These are phyloP conservation scores for Penicillium sp. DNA, from an alignment of 2,329 filamentous ascomycete genomes.

Conservation along the genomic window DNA sequence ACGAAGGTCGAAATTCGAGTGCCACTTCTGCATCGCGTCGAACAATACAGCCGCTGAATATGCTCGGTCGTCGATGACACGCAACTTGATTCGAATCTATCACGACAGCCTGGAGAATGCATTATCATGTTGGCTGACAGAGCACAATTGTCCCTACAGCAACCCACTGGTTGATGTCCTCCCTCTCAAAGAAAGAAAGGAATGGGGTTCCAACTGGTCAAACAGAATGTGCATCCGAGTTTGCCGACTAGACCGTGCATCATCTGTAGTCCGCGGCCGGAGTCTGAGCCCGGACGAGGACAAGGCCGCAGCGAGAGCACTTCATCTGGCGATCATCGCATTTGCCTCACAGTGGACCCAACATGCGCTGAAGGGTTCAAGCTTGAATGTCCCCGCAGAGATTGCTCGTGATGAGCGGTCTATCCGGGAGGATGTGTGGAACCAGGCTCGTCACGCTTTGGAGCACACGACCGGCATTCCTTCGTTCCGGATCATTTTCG, in stretches of 20 bases:
- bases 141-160: conserved; percentile 49
- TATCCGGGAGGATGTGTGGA: conserved; percentile 46
- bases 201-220: conserved; percentile 43
- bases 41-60: conserved; percentile 36
- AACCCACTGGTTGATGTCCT: conserved; percentile 19
- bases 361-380: conserved; percentile 19
- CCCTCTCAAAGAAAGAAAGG: conserved; percentile 23
- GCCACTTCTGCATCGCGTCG: conserved; percentile 11
- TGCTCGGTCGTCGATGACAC: conserved; percentile 41
- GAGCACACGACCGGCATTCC: conserved; percentile 43
- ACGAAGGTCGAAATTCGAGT: not conserved
- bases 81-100: conserved; percentile 47
- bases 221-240: conserved; percentile 50
- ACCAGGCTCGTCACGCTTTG: conserved; percentile 45
- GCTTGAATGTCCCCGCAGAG: conserved; percentile 5
- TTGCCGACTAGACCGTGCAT: conserved; percentile 44
- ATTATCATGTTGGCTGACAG: conserved; percentile 48
- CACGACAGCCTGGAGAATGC: conserved; percentile 50
- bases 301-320: conserved; percentile 40
- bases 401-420: conserved; percentile 37
- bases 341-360: conserved; percentile 49
- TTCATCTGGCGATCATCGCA: conserved; percentile 47
- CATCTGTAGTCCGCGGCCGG: conserved; percentile 40
- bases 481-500: conserved; percentile 50
- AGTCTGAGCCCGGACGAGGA: conserved; percentile 42